phyloP scores from a whole-genome alignment of 345 rosid species.

The Lepidium sativum region DNA sequence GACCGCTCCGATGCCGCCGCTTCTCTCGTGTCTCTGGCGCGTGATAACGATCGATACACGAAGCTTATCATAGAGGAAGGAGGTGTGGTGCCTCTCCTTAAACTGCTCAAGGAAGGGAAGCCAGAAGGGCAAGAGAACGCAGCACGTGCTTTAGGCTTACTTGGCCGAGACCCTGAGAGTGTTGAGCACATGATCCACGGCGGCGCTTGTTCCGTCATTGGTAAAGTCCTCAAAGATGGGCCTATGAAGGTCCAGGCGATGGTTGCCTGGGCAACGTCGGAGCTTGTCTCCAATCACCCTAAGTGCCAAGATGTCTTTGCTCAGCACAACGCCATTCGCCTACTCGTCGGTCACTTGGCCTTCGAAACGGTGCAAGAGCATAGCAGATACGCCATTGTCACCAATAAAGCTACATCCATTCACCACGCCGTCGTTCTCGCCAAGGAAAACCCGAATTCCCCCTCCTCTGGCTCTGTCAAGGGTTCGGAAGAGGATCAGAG shows the following conservation, averaged over 20 bases:
- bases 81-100: conserved; percentile 67
- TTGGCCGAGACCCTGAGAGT: conserved; percentile 80
- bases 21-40: conserved; percentile 70
- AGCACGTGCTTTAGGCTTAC: conserved; percentile 66
- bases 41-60: conserved; percentile 83
- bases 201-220: conserved; percentile 72
- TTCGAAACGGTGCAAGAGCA: conserved; percentile 93
- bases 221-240: conserved; percentile 78
- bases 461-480: conserved; percentile 3
- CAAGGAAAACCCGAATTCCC: conserved; percentile 26
- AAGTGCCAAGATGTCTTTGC: conserved; percentile 77
- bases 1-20: conserved; percentile 83
- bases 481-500: conserved; percentile 31
- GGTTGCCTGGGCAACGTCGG: conserved; percentile 93
- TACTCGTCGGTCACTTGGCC: conserved; percentile 83
- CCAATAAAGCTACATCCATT: conserved; percentile 59
- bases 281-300: conserved; percentile 51
- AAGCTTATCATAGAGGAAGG: conserved; percentile 91
- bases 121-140: conserved; percentile 80
- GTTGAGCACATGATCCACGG: conserved; percentile 64
- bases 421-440: conserved; percentile 78
- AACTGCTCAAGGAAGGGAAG: conserved; percentile 75
- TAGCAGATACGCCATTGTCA: conserved; percentile 66
- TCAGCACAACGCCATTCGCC: conserved; percentile 65
- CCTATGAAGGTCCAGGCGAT: conserved; percentile 85